Evolutionary conservation across 2,329 filamentous ascomycete genomes (phyloP).

Genomic region (Amesomyces nigricolor): DNA sequence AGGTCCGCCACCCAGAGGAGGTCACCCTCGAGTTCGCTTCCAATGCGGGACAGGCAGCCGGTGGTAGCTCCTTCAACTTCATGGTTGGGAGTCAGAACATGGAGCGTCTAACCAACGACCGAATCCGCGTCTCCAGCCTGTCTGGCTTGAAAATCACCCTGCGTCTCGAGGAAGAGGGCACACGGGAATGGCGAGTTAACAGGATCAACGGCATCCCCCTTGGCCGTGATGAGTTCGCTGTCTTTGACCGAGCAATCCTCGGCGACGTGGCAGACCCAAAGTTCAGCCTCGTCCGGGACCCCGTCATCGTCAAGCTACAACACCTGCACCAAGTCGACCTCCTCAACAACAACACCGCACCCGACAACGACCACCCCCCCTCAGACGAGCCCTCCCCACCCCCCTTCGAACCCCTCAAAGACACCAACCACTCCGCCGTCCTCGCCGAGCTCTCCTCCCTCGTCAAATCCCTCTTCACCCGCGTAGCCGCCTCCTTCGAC

Average conservation of each 20-base stretch:
- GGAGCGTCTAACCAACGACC: conserved; percentile 40
- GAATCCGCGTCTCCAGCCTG: conserved; percentile 46
- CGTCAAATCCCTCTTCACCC: conserved; percentile 42
- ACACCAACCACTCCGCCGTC: conserved; percentile 6
- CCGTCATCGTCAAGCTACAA: conserved; percentile 37
- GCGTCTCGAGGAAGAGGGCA: conserved; percentile 53
- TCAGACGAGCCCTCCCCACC: conserved; percentile 23
- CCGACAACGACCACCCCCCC: conserved; percentile 9
- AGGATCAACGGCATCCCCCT: conserved; percentile 75
- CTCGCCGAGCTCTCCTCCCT: conserved; percentile 36
- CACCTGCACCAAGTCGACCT: conserved; percentile 61
- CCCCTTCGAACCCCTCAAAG: conserved; percentile 16
- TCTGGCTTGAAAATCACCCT: conserved; percentile 60
- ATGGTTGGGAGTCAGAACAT: conserved; percentile 45
- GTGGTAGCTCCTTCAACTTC: conserved; percentile 40
- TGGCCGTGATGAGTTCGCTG: conserved; percentile 82
- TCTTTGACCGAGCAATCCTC: conserved; percentile 69
- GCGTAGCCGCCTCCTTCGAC: conserved; percentile 40
- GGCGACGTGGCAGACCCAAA: conserved; percentile 75
- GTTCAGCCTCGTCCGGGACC: conserved; percentile 72
- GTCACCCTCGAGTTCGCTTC: conserved; percentile 61
- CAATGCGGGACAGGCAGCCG: conserved; percentile 37
- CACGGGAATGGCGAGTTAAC: conserved; percentile 62
- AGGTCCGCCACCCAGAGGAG: conserved; percentile 64
- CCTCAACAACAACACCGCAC: conserved; percentile 51